A percentile compares a stretch with the other conserved stretches of the same genome.
phyloP scores from a whole-genome alignment of 2,329 filamentous ascomycete species.

The Aspergillus novofumigatus region DNA sequence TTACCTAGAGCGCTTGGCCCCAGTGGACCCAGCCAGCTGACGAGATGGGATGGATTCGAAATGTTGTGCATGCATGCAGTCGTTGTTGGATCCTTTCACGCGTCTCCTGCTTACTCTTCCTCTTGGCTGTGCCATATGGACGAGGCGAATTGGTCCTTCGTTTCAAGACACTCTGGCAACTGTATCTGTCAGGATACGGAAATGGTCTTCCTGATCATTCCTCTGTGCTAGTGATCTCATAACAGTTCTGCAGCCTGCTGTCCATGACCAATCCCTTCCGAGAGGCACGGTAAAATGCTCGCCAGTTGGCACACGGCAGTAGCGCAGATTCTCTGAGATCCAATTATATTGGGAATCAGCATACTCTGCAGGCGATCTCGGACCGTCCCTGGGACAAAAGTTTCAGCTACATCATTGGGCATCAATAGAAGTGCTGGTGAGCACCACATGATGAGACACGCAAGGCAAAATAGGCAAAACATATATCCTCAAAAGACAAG shows the following conservation, averaged over 20 bases:
- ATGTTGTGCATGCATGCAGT: constrained; percentile 17
- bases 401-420: constrained; percentile 22
- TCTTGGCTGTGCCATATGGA: not conserved
- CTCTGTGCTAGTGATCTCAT: not conserved
- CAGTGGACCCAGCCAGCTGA: constrained; percentile 5
- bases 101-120: not conserved
- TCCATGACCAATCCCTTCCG: too few species aligned
- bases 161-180: not conserved
- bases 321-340: not conserved
- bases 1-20: constrained; percentile 5
- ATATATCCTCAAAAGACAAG: not conserved
- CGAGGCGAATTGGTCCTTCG: not conserved
- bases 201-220: not conserved
- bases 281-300: not conserved
- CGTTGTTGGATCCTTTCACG: constrained; percentile 6
- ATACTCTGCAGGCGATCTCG: not conserved
- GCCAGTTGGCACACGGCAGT: not conserved
- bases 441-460: not conserved
- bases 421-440: constrained; percentile 6
- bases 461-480: not conserved
- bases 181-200: not conserved
- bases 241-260: not conserved
- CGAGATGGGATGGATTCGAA: not conserved
- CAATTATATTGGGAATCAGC: not conserved
- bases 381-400: not conserved